A percentile compares a stretch with the other conserved stretches of the same genome.
Conservation (phyloP, 768 basidiomycete species). For the Podaxis pistillaris region DNA sequence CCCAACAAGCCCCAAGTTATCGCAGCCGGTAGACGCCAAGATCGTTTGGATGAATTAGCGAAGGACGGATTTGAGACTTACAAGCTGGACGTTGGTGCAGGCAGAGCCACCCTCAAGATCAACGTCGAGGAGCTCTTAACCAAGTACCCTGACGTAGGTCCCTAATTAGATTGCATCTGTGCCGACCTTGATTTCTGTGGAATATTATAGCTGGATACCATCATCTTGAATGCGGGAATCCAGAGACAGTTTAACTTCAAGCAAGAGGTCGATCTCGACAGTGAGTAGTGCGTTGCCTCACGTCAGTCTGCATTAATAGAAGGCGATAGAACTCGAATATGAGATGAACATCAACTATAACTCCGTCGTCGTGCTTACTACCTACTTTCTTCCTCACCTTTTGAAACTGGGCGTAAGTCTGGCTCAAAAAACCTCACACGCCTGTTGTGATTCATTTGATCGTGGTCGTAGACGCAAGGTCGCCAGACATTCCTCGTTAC, state of each 20-base stretch:
- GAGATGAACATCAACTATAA: conserved; percentile 58
- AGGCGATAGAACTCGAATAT: conserved; percentile 33
- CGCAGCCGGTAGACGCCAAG: conserved; percentile 48
- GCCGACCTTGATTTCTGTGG: not conserved
- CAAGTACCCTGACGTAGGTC: conserved; percentile 46
- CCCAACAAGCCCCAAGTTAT: conserved; percentile 50
- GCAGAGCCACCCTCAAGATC: conserved; percentile 34
- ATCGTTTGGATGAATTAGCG: conserved; percentile 49
- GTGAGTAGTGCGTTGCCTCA: conserved; percentile 22
- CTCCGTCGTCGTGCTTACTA: conserved; percentile 44
- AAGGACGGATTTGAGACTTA: conserved; percentile 39
- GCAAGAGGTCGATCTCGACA: conserved; percentile 40
- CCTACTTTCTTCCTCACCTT: conserved; percentile 53
- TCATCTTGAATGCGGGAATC: conserved; percentile 52
- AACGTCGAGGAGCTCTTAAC: conserved; percentile 39
- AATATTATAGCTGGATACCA: conserved; percentile 47
- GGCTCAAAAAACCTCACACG: not conserved
- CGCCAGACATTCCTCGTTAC: conserved; percentile 47
- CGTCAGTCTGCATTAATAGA: not conserved
- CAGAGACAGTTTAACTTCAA: conserved; percentile 49
- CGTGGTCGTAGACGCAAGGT: conserved; percentile 34
- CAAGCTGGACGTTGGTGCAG: conserved; percentile 42
- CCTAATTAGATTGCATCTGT: not conserved
- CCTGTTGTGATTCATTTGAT: not conserved
- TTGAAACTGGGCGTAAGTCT: conserved; percentile 45